phyloP scores from a whole-genome alignment of 1,284 basidiomycete species.

The Naganishia liquefaciens region DNA sequence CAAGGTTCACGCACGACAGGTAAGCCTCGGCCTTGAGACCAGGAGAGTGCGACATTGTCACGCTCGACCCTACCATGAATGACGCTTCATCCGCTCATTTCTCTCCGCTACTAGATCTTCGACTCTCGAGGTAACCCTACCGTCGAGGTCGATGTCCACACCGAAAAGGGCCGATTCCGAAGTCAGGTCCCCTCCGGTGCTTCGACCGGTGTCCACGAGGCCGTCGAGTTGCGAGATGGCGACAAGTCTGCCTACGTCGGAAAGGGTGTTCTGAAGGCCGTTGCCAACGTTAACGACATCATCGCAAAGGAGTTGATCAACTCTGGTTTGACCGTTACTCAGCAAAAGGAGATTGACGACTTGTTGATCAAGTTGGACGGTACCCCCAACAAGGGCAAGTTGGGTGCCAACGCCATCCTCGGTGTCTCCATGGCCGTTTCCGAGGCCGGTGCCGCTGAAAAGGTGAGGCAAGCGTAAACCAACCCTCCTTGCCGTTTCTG shows the following conservation, averaged over 20 bases:
- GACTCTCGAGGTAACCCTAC: slow-evolving; percentile 74
- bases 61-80: neutral
- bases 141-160: slow-evolving; percentile 90
- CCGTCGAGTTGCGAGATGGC: slow-evolving; percentile 96
- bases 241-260: slow-evolving; percentile 92
- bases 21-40: slow-evolving; percentile 50
- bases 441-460: slow-evolving; percentile 90
- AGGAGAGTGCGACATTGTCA: neutral
- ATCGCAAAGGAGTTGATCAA: slow-evolving; percentile 90
- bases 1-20: slow-evolving; percentile 85
- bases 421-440: slow-evolving; percentile 96
- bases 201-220: slow-evolving; percentile 97
- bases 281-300: slow-evolving; percentile 88
- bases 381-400: slow-evolving; percentile 97
- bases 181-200: slow-evolving; percentile 97
- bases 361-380: slow-evolving; percentile 98
- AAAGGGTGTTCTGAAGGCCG: slow-evolving; percentile 94
- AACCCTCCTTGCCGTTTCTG: neutral
- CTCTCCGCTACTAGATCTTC: slow-evolving; percentile 70
- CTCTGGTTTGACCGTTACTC: slow-evolving; percentile 79
- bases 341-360: slow-evolving; percentile 96
- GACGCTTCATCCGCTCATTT: slow-evolving; percentile 6
- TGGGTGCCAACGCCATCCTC: slow-evolving; percentile 98
- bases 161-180: slow-evolving; percentile 85
- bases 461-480: slow-evolving; percentile 51